These are phyloP conservation scores for Prototheca cutis DNA, from an alignment of 163 green algal genomes.

Conservation along the genomic window DNA sequence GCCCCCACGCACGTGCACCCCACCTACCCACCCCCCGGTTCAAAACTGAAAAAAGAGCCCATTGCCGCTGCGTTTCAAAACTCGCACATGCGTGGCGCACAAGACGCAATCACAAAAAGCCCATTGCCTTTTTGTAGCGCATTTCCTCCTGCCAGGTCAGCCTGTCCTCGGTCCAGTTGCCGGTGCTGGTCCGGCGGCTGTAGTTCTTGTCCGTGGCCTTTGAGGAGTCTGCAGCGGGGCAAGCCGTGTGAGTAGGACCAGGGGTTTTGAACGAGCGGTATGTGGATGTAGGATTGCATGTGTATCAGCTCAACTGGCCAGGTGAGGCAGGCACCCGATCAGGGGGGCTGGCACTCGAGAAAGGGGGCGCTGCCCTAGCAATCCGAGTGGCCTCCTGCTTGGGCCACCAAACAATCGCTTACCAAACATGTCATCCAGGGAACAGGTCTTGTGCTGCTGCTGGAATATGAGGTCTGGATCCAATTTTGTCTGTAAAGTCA, in stretches of 20 bases:
- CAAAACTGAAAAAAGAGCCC: no score
- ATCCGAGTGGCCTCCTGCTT: no score
- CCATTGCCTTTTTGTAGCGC: conserved; percentile 63
- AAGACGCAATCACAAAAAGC: conserved; percentile 58
- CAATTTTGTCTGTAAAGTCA: conserved; percentile 23
- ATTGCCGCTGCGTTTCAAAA: no score
- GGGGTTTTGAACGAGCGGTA: no score
- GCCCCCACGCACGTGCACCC: no score
- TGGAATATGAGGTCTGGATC: conserved; percentile 71
- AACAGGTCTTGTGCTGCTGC: conserved; percentile 54
- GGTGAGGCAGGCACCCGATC: no score
- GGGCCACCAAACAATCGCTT: no score
- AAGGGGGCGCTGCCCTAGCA: no score
- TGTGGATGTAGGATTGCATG: background rate
- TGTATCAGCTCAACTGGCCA: background rate
- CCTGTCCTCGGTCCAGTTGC: conserved; percentile 63
- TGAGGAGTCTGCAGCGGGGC: background rate
- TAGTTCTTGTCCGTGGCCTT: conserved; percentile 37
- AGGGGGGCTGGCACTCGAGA: no score
- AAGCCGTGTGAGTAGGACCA: no score
- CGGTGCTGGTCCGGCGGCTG: conserved; percentile 53
- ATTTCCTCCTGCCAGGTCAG: conserved; percentile 70
- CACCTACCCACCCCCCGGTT: no score
- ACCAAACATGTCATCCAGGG: conserved; percentile 2
- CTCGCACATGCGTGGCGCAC: no score